Conservation (phyloP, 2,329 filamentous ascomycete species). For the Fusarium poae region DNA sequence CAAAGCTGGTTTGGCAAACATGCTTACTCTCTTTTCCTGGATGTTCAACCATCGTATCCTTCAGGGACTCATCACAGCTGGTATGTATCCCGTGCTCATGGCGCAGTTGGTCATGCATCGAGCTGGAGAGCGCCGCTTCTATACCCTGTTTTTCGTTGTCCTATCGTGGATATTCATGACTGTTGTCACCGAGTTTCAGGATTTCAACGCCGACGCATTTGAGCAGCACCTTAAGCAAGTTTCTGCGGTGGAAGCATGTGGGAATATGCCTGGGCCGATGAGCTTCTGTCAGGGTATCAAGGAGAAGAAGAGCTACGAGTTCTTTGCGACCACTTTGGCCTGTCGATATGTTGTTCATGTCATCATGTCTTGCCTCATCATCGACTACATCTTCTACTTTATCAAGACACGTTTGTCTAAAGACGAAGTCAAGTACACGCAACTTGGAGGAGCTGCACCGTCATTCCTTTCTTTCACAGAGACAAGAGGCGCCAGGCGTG, state of each 20-base stretch:
- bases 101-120: background rate
- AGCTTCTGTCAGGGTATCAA: conserved; percentile 17
- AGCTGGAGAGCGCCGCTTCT: background rate
- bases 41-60: background rate
- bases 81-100: background rate
- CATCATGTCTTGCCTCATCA: background rate
- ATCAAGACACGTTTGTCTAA: background rate
- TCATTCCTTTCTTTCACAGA: background rate
- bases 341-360: background rate
- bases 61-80: background rate
- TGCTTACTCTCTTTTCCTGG: background rate
- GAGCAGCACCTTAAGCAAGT: conserved; percentile 8
- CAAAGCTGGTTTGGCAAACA: background rate
- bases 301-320: background rate
- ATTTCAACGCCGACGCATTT: background rate
- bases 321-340: background rate
- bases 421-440: background rate
- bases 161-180: conserved; percentile 4
- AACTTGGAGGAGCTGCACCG: background rate
- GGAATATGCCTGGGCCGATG: background rate
- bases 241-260: background rate
- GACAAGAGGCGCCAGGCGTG: background rate
- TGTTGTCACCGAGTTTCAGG: background rate
- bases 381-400: background rate
- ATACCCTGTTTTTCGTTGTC: background rate